Conservation (phyloP, 2,329 filamentous ascomycete genomes). For the Aspergillus udagawae region DNA sequence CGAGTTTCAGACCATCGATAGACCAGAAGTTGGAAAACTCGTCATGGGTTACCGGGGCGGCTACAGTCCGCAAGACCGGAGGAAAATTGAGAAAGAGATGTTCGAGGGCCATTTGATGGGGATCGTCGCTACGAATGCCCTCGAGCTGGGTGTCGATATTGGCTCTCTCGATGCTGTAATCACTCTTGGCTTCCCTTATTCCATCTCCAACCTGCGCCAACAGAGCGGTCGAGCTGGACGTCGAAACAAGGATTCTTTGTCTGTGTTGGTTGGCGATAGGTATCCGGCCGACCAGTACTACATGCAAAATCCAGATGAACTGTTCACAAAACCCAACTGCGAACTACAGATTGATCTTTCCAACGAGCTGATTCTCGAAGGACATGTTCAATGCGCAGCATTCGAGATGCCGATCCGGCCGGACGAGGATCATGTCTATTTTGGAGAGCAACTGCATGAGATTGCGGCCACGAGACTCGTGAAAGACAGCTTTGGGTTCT, state of each 20-base stretch:
- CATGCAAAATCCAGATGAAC: constrained; percentile 92
- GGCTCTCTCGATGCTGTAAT: constrained; percentile 90
- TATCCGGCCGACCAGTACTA: constrained; percentile 93
- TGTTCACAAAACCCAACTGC: constrained; percentile 84
- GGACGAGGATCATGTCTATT: constrained; percentile 70
- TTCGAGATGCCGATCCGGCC: constrained; percentile 90
- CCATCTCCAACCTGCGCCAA: constrained; percentile 88
- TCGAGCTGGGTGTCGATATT: constrained; percentile 94
- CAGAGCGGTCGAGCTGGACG: constrained; percentile 91
- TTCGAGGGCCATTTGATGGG: constrained; percentile 91
- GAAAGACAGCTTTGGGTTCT: constrained; percentile 74
- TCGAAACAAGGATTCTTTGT: constrained; percentile 88
- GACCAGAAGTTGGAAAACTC: constrained; percentile 68
- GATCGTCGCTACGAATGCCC: constrained; percentile 86
- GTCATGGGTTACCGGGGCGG: constrained; percentile 96
- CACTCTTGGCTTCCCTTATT: constrained; percentile 91
- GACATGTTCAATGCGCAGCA: constrained; percentile 92
- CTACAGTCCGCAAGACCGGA: constrained; percentile 85
- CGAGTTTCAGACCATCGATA: constrained; percentile 69
- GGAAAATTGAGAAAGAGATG: constrained; percentile 90
- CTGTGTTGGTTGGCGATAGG: constrained; percentile 80
- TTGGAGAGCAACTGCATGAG: constrained; percentile 67
- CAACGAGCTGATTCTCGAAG: constrained; percentile 87
- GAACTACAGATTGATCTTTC: constrained; percentile 87
- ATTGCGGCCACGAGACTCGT: constrained; percentile 72